Evolutionary conservation across 441 rosid genomes (phyloP).

Genomic region (California macrophylla): DNA sequence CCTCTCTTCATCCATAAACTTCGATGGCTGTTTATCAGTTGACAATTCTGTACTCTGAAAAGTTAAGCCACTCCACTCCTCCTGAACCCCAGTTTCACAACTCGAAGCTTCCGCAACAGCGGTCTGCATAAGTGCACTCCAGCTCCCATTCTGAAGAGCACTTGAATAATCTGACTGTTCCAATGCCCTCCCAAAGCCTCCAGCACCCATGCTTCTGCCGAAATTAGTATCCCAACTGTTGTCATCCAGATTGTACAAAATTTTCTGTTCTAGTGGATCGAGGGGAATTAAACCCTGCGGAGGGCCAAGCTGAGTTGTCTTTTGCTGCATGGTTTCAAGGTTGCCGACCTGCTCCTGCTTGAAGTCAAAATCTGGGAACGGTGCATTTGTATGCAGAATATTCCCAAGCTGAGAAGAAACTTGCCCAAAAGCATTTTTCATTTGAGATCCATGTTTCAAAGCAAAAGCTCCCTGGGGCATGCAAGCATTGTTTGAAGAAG

Average conservation of each 20-base stretch:
- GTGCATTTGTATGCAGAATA: slow-evolving; percentile 24
- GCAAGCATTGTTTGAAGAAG: slow-evolving; percentile 27
- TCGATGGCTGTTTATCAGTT: slow-evolving; percentile 35
- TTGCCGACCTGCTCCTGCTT: slow-evolving; percentile 33
- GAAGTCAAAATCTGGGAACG: slow-evolving; percentile 23
- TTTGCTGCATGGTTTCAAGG: slow-evolving; percentile 29
- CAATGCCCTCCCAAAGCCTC: slow-evolving; percentile 28
- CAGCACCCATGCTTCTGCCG: slow-evolving; percentile 29
- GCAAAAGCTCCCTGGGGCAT: slow-evolving; percentile 25
- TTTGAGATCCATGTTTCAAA: slow-evolving; percentile 22
- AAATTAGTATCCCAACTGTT: slow-evolving; percentile 30
- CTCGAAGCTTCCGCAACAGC: slow-evolving; percentile 59
- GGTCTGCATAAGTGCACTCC: slow-evolving; percentile 67
- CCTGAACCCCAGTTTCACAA: slow-evolving; percentile 44
- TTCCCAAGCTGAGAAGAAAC: slow-evolving; percentile 25
- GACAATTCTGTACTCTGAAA: slow-evolving; percentile 42
- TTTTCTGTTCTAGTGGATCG: slow-evolving; percentile 55
- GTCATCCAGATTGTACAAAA: slow-evolving; percentile 42
- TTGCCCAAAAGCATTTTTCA: slow-evolving; percentile 31
- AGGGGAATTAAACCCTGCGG: slow-evolving; percentile 35
- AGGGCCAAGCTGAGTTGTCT: slow-evolving; percentile 23
- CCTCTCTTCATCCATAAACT: slow-evolving; percentile 34
- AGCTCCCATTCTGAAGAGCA: slow-evolving; percentile 53
- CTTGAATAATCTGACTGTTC: slow-evolving; percentile 28
- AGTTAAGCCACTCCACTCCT: slow-evolving; percentile 55